Conservation (phyloP, 2,329 filamentous ascomycete genomes). For the Penicillium sp. region DNA sequence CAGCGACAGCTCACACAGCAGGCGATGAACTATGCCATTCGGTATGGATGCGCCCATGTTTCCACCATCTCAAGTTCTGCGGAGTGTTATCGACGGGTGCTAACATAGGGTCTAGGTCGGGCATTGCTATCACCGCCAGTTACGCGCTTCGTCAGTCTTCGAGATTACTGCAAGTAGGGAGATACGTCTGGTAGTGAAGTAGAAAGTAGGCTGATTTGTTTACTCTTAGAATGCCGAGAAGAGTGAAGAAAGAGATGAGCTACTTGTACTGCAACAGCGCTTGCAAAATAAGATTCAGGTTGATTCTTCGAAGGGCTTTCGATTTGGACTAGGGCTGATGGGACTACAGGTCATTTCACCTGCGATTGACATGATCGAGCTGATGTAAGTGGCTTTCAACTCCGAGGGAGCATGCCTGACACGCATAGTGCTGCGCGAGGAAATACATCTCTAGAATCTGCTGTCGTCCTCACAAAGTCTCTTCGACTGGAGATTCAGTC, state of each 20-base stretch:
- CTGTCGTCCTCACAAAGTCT: conserved; percentile 79
- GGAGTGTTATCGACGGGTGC: neutral
- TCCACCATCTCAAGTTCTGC: conserved; percentile 19
- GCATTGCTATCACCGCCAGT: conserved; percentile 80
- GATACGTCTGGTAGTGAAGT: conserved; percentile 8
- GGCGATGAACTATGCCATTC: conserved; percentile 90
- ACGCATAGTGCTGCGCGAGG: conserved; percentile 66
- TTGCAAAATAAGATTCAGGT: conserved; percentile 86
- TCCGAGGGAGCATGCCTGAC: neutral
- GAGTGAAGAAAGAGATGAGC: conserved; percentile 71
- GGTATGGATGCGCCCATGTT: conserved; percentile 41
- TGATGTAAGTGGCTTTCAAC: conserved; percentile 64
- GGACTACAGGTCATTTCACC: conserved; percentile 75
- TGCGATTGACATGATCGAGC: conserved; percentile 88
- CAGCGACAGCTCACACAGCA: conserved; percentile 67
- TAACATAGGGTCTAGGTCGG: conserved; percentile 58
- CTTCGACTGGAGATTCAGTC: conserved; percentile 82
- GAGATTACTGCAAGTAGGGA: conserved; percentile 68
- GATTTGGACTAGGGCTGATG: conserved; percentile 1
- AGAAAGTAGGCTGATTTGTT: conserved; percentile 9
- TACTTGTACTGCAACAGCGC: conserved; percentile 72
- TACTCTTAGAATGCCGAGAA: conserved; percentile 63
- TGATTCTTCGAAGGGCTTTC: conserved; percentile 28
- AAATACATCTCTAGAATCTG: conserved; percentile 83
- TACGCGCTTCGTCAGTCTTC: conserved; percentile 86